Percentiles rank a stretch among this genome's conserved stretches.
These are phyloP conservation scores for Tylopilus sp. DNA, from an alignment of 1,284 basidiomycete genomes.

Conservation along the genomic window DNA sequence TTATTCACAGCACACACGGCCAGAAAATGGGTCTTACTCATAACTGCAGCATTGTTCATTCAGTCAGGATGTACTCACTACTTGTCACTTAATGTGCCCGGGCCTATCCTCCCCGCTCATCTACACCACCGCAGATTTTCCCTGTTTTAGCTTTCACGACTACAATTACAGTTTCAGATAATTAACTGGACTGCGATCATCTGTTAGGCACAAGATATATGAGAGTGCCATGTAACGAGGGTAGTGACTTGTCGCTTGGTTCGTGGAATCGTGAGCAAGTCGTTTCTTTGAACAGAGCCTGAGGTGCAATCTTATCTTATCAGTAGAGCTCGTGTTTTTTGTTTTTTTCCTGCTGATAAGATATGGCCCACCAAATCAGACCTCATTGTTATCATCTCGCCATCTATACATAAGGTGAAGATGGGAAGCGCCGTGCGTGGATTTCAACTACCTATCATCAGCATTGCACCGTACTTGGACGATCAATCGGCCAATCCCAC, in stretches of 20 bases:
- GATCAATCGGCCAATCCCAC: slow-evolving; percentile 11
- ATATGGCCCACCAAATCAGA: neutral
- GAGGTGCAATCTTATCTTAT: slow-evolving; percentile 30
- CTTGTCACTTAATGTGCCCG: slow-evolving; percentile 21
- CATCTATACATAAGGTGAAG: neutral
- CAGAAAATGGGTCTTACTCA: slow-evolving; percentile 31
- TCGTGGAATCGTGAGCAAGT: neutral
- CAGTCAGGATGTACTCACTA: slow-evolving; percentile 23
- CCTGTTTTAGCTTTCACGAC: neutral
- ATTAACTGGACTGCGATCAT: neutral
- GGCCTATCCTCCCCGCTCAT: neutral
- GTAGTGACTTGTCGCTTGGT: neutral
- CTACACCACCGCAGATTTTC: slow-evolving; percentile 2
- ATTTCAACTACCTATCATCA: slow-evolving; percentile 42
- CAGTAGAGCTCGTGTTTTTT: neutral
- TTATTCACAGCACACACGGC: slow-evolving; percentile 45
- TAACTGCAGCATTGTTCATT: slow-evolving; percentile 14
- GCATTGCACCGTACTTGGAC: slow-evolving; percentile 52
- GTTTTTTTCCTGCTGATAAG: neutral
- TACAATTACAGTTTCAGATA: slow-evolving; percentile 1
- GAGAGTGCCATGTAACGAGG: neutral
- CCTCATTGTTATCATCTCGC: neutral
- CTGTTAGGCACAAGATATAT: neutral
- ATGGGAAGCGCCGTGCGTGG: slow-evolving; percentile 10
- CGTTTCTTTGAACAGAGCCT: too few species aligned